Conservation (phyloP, 495 filamentous ascomycete genomes). For the Alectoria sarmentosa region DNA sequence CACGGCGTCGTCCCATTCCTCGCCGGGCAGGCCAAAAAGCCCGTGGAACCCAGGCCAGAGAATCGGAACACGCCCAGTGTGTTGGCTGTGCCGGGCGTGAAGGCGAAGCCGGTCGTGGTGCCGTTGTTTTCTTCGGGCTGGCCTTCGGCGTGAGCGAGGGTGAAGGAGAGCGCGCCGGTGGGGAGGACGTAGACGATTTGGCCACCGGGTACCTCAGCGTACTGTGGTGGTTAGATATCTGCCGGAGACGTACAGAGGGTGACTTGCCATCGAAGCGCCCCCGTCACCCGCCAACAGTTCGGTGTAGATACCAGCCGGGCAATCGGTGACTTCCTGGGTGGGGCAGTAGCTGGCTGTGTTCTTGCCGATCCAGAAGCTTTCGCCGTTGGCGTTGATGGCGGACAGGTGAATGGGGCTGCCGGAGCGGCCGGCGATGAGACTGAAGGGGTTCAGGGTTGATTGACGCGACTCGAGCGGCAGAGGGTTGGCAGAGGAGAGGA, state of each 20-base stretch:
- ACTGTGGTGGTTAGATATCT: neutral
- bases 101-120: constrained; percentile 5
- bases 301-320: neutral
- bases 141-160: constrained; percentile 4
- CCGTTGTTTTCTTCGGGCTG: neutral
- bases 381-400: constrained; percentile 11
- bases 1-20: neutral
- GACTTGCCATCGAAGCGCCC: neutral
- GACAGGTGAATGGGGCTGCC: constrained; percentile 13
- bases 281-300: neutral
- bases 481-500: constrained; percentile 2
- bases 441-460: neutral
- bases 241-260: neutral
- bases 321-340: neutral
- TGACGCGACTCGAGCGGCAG: constrained; percentile 2
- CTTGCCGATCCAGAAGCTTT: constrained; percentile 15
- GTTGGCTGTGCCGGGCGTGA: neutral
- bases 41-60: neutral
- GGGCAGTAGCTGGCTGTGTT: constrained; percentile 4
- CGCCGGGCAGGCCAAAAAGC: constrained; percentile 10
- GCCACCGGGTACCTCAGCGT: constrained; percentile 5
- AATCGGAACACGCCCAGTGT: constrained; percentile 2
- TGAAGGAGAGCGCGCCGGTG: constrained; percentile 14
- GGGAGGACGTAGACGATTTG: constrained; percentile 12
- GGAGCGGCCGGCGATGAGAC: constrained; percentile 11